phyloP scores from a whole-genome alignment of 2,329 filamentous ascomycete species.

The Phaeoacremonium minimum region DNA sequence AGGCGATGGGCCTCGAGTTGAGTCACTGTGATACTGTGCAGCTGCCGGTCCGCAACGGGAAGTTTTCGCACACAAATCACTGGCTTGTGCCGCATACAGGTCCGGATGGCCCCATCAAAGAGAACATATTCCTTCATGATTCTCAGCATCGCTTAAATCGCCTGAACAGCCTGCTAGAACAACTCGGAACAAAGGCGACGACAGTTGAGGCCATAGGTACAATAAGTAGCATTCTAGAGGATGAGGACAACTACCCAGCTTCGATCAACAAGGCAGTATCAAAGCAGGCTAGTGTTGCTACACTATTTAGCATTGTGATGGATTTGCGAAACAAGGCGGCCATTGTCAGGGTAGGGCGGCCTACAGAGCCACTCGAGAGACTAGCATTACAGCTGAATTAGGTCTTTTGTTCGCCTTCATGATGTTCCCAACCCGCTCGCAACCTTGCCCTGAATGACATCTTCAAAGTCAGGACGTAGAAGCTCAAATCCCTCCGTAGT shows the following conservation, averaged over 20 bases:
- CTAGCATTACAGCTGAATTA: no score
- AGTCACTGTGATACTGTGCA: slow-evolving; percentile 2
- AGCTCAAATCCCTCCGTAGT: slow-evolving; percentile 58
- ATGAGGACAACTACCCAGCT: slow-evolving; percentile 5
- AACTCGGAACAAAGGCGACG: background rate
- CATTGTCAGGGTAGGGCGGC: slow-evolving; percentile 7
- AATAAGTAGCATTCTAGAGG: slow-evolving; percentile 3
- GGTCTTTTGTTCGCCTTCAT: background rate
- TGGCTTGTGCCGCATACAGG: slow-evolving; percentile 5
- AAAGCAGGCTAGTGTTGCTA: background rate
- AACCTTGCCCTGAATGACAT: background rate
- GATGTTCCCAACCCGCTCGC: background rate
- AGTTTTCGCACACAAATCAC: slow-evolving; percentile 8
- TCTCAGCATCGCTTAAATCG: slow-evolving; percentile 2
- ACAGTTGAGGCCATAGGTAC: background rate
- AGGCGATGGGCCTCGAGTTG: slow-evolving; percentile 7
- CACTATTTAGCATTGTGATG: slow-evolving; percentile 10
- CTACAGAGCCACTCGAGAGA: slow-evolving; percentile 1
- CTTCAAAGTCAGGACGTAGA: slow-evolving; percentile 36
- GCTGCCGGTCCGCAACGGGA: background rate
- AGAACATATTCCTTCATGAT: slow-evolving; percentile 3
- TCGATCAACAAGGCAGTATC: slow-evolving; percentile 6
- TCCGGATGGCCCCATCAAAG: slow-evolving; percentile 2
- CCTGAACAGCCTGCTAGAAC: background rate
- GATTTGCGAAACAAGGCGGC: slow-evolving; percentile 3